Conservation (phyloP, 768 basidiomycete species). For the Mycena indigotica region DNA sequence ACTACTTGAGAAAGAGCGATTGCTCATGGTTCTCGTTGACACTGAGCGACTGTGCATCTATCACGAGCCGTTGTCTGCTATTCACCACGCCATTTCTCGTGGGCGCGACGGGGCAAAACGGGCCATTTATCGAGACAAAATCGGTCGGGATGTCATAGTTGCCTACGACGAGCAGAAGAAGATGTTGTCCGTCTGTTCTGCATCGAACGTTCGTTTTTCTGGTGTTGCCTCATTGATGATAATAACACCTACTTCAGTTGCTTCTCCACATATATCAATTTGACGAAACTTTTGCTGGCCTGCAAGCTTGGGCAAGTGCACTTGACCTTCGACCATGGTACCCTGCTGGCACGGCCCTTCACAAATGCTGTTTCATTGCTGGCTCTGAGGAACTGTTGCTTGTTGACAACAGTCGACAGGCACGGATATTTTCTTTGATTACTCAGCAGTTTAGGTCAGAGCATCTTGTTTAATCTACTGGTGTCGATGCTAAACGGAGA, state of each 20-base stretch:
- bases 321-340: slow-evolving; percentile 51
- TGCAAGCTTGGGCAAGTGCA: slow-evolving; percentile 44
- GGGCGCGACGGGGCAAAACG: slow-evolving; percentile 28
- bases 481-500: too few relatives aligned
- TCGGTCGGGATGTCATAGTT: slow-evolving; percentile 47
- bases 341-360: slow-evolving; percentile 28
- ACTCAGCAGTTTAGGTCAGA: slow-evolving; percentile 55
- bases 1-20: slow-evolving; percentile 41
- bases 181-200: slow-evolving; percentile 47
- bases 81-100: slow-evolving; percentile 35
- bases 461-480: too few relatives aligned
- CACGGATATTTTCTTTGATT: slow-evolving; percentile 55
- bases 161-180: slow-evolving; percentile 56
- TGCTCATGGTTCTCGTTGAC: slow-evolving; percentile 46
- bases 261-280: slow-evolving; percentile 49
- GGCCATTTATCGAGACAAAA: slow-evolving; percentile 44
- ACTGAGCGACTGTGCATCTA: slow-evolving; percentile 39
- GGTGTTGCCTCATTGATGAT: not conserved
- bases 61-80: slow-evolving; percentile 34
- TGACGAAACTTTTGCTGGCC: slow-evolving; percentile 44
- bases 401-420: slow-evolving; percentile 45
- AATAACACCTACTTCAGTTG: slow-evolving; percentile 26
- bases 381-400: slow-evolving; percentile 57
- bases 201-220: slow-evolving; percentile 37
- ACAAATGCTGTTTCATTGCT: slow-evolving; percentile 44